phyloP scores from a whole-genome alignment of 2,329 filamentous ascomycete genomes.

The Pezicula carpinea region DNA sequence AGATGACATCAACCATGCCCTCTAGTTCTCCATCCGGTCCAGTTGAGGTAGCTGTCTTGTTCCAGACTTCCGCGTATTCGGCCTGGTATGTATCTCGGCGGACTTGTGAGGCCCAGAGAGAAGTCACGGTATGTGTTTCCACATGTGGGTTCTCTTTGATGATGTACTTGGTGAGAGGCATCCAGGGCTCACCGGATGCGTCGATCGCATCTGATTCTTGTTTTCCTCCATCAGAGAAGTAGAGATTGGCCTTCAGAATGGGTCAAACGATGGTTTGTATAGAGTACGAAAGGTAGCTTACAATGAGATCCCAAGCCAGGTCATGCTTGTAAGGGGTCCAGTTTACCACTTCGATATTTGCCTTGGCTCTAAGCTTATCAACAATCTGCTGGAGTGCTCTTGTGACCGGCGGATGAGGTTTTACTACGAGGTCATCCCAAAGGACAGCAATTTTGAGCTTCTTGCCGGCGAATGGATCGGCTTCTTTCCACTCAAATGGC shows the following conservation, averaged over 20 bases:
- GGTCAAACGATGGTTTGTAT: not conserved
- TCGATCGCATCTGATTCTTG: conserved; percentile 46
- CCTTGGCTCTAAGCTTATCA: conserved; percentile 39
- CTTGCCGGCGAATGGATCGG: conserved; percentile 31
- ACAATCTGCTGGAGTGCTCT: conserved; percentile 52
- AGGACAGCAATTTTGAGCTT: conserved; percentile 58
- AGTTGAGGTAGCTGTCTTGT: conserved; percentile 26
- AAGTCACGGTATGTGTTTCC: conserved; percentile 33
- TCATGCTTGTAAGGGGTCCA: conserved; percentile 50
- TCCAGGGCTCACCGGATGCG: conserved; percentile 50
- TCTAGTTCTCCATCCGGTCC: conserved; percentile 19
- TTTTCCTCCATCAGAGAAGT: conserved; percentile 57
- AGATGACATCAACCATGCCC: conserved; percentile 51
- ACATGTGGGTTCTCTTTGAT: conserved; percentile 46
- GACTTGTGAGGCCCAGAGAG: conserved; percentile 36
- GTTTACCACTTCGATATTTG: conserved; percentile 49
- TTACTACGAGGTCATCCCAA: conserved; percentile 55
- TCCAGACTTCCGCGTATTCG: conserved; percentile 21
- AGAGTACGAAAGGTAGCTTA: not conserved
- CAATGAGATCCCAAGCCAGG: conserved; percentile 20
- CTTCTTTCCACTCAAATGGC: conserved; percentile 46
- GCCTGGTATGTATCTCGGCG: conserved; percentile 33
- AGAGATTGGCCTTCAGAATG: conserved; percentile 28
- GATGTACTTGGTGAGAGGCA: conserved; percentile 55
- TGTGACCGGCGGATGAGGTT: conserved; percentile 53